Conservation (phyloP, 2,329 filamentous ascomycete genomes). For the Akanthomyces lecanii region DNA sequence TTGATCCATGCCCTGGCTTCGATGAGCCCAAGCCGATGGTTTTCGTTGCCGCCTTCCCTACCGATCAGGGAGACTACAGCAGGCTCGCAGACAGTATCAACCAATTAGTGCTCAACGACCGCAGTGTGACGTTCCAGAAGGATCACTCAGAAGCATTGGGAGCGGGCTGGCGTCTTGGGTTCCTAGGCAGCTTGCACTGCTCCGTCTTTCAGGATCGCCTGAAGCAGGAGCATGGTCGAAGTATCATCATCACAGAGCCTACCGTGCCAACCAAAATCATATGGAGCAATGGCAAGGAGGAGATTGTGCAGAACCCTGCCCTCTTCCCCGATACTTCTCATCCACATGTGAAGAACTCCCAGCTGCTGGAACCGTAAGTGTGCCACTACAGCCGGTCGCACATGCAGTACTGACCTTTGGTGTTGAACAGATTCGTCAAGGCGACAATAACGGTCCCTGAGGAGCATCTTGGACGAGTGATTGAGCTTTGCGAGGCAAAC, state of each 20-base stretch:
- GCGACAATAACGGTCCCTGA: conserved; percentile 88
- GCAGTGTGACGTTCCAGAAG: conserved; percentile 89
- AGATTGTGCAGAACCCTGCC: conserved; percentile 78
- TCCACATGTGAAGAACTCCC: conserved; percentile 39
- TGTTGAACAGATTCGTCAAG: conserved; percentile 54
- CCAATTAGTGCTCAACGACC: conserved; percentile 89
- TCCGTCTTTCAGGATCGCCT: conserved; percentile 98
- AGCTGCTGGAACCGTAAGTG: conserved; percentile 49
- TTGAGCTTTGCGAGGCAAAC: conserved; percentile 88
- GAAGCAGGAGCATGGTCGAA: conserved; percentile 88
- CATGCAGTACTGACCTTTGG: background rate
- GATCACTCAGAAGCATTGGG: conserved; percentile 92
- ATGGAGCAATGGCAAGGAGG: conserved; percentile 72
- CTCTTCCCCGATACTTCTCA: conserved; percentile 72
- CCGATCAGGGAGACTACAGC: conserved; percentile 81
- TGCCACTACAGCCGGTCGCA: background rate
- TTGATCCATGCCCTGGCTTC: conserved; percentile 83
- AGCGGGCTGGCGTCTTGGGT: conserved; percentile 89
- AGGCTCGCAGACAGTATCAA: conserved; percentile 91
- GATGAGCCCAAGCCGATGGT: conserved; percentile 99
- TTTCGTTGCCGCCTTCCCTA: conserved; percentile 93
- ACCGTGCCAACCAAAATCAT: conserved; percentile 87
- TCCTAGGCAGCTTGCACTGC: conserved; percentile 93
- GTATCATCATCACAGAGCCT: conserved; percentile 94
- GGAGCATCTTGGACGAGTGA: conserved; percentile 89